These are phyloP conservation scores for Xylogone sp. DNA, from an alignment of 2,329 filamentous ascomycete genomes.

Conservation along the genomic window DNA sequence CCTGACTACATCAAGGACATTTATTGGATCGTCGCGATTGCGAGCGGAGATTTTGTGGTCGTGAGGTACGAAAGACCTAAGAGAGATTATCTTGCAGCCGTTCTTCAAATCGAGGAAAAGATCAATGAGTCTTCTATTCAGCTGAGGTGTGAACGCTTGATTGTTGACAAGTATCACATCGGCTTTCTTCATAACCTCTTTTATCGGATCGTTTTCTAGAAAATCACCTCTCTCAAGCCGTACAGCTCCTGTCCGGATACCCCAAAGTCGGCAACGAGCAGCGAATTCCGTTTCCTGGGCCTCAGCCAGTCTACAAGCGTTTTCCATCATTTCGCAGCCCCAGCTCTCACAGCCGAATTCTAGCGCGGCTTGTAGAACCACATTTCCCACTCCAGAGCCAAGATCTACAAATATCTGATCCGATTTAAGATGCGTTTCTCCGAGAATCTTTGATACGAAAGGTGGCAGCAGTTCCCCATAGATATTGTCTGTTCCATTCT, in stretches of 20 bases:
- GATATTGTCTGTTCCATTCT: conserved; percentile 87
- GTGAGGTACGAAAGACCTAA: conserved; percentile 86
- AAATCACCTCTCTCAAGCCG: conserved; percentile 82
- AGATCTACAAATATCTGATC: conserved; percentile 89
- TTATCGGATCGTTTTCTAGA: conserved; percentile 66
- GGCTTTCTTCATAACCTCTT: conserved; percentile 71
- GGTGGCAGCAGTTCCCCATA: conserved; percentile 89
- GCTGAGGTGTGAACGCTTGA: conserved; percentile 84
- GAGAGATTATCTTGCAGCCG: conserved; percentile 83
- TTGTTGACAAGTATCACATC: conserved; percentile 99
- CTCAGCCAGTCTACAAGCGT: conserved; percentile 77
- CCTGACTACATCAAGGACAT: conserved; percentile 74
- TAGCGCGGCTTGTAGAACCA: conserved; percentile 88
- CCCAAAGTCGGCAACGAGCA: conserved; percentile 86
- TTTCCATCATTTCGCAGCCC: conserved; percentile 95
- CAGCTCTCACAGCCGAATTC: conserved; percentile 93
- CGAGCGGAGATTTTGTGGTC: conserved; percentile 70
- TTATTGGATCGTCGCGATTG: conserved; percentile 76
- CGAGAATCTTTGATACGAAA: conserved; percentile 80
- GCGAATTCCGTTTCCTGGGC: conserved; percentile 79
- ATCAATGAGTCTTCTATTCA: conserved; percentile 80
- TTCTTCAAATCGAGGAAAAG: conserved; percentile 93
- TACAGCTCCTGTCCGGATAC: conserved; percentile 74
- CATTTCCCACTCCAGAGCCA: conserved; percentile 93
- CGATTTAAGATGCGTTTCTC: conserved; percentile 71